Evolutionary conservation across 257 asterid species (phyloP), one percentile per base, ranked within the genome.

Genomic region (Scutellaria baicalensis): DNA sequence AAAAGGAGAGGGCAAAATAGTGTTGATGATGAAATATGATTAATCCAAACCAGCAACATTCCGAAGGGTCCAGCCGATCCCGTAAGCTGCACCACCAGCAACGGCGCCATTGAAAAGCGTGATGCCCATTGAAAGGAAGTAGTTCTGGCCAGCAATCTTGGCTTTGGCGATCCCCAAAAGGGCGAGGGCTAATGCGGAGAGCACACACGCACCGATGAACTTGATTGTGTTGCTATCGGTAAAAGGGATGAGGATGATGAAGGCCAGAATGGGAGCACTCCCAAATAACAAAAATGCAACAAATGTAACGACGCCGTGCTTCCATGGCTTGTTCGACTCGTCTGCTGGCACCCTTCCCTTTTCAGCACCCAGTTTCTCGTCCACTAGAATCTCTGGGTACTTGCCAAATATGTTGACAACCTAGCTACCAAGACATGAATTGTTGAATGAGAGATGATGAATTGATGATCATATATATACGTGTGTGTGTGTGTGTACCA

Each of bases 241-340:
- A 78, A 85, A 89, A 0, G 96, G 96, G 42, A 85, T 76, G 56
- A 89, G 84, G 74, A 89, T 43, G 36, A 87, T 85, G 84, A 80
- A 89, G 2, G 89, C 81, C 20, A 87, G 69, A 10, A 85, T 75
- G 0, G 90, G 96, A 8, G 86, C 86, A 48, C 84, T 79, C 0
- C 93, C 96, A 12, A 86, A 89, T 2, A 66, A 65, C 0, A 83
- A 16, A 77, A 89, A 89, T 0, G 96, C 91, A 0, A 51, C 64
- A 11, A 86, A 82, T 0, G 96, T 86, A 4, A 86, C 81, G 1
- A 84, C 56, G 0, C 89, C 93, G 16, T 81, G 85, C 80, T 89
- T 86, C 93, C 91, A 85, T 2, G 93, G 89, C 80, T 83, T 80
- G n/a, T 78, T 81, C 6, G 81, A 31, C 10, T 83, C 42, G 38